Evolutionary conservation across 768 basidiomycete species (phyloP).

Genomic region (Leccinum subgranulosum): DNA sequence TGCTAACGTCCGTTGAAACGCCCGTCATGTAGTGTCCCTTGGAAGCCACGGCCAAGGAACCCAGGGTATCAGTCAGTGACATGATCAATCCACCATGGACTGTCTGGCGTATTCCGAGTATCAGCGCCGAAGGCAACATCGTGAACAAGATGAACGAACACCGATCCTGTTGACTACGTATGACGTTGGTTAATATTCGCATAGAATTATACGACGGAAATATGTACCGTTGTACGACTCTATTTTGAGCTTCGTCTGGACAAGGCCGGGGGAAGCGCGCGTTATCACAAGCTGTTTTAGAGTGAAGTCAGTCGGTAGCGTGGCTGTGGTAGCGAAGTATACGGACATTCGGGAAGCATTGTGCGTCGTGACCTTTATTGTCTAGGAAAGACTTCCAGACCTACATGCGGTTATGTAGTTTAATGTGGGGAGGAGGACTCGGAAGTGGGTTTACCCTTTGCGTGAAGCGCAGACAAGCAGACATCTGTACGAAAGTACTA

Average conservation of each 20-base stretch:
- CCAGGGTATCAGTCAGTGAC: slow-evolving; percentile 81
- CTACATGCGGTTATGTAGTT: slow-evolving; percentile 24
- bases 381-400: slow-evolving; percentile 82
- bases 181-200: neutral
- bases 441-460: slow-evolving; percentile 41
- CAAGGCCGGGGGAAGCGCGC: slow-evolving; percentile 65
- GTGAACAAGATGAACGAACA: slow-evolving; percentile 39
- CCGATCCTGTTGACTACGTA: slow-evolving; percentile 75
- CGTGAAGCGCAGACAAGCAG: slow-evolving; percentile 72
- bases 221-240: slow-evolving; percentile 70
- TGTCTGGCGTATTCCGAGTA: slow-evolving; percentile 29
- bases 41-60: slow-evolving; percentile 79
- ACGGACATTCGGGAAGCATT: slow-evolving; percentile 75
- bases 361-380: slow-evolving; percentile 75
- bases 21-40: slow-evolving; percentile 87
- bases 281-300: slow-evolving; percentile 56
- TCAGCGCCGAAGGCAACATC: neutral
- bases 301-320: neutral
- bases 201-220: neutral
- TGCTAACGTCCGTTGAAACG: slow-evolving; percentile 77
- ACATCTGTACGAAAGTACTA: slow-evolving; percentile 36
- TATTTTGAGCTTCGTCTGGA: slow-evolving; percentile 68
- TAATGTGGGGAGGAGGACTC: neutral
- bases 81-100: slow-evolving; percentile 81
- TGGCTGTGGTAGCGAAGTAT: neutral